These are phyloP conservation scores for Lentinula edodes DNA, from an alignment of 768 basidiomycete genomes.

Conservation along the genomic window DNA sequence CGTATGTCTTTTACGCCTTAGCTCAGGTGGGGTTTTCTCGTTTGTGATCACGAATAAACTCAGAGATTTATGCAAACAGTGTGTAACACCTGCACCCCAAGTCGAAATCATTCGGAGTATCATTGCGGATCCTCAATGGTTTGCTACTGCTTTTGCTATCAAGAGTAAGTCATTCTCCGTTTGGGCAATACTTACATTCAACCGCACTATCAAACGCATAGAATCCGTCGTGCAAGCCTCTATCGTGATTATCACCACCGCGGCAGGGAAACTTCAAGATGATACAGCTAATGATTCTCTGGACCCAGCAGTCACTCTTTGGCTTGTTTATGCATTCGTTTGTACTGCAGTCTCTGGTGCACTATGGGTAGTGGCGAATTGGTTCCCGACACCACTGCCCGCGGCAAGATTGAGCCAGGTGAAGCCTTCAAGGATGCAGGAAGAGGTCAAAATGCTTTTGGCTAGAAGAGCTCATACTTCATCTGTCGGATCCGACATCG, in stretches of 20 bases:
- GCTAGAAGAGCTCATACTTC: not conserved
- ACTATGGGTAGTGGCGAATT: conserved; percentile 22
- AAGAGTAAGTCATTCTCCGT: conserved; percentile 23
- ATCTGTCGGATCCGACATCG: not conserved
- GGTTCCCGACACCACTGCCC: conserved; percentile 25
- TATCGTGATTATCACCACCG: conserved; percentile 37
- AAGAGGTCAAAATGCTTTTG: conserved; percentile 24
- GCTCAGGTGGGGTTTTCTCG: conserved; percentile 23
- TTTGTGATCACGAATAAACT: not conserved
- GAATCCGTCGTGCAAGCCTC: conserved; percentile 37
- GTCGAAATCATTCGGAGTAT: conserved; percentile 34
- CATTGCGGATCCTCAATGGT: conserved; percentile 35
- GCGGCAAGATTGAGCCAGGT: conserved; percentile 34
- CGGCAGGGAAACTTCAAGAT: conserved; percentile 35
- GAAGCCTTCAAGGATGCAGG: conserved; percentile 20
- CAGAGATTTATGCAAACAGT: conserved; percentile 8
- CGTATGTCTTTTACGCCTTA: conserved; percentile 37
- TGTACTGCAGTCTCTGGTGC: conserved; percentile 27
- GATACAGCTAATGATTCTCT: conserved; percentile 26
- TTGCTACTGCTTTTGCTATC: conserved; percentile 37
- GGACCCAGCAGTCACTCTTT: conserved; percentile 29
- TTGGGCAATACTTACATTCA: not conserved
- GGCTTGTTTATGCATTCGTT: conserved; percentile 33
- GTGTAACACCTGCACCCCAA: conserved; percentile 30
- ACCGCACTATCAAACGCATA: conserved; percentile 6